Evolutionary conservation across 2,329 filamentous ascomycete genomes (phyloP).

Genomic region (Corniculantispora saksenae): DNA sequence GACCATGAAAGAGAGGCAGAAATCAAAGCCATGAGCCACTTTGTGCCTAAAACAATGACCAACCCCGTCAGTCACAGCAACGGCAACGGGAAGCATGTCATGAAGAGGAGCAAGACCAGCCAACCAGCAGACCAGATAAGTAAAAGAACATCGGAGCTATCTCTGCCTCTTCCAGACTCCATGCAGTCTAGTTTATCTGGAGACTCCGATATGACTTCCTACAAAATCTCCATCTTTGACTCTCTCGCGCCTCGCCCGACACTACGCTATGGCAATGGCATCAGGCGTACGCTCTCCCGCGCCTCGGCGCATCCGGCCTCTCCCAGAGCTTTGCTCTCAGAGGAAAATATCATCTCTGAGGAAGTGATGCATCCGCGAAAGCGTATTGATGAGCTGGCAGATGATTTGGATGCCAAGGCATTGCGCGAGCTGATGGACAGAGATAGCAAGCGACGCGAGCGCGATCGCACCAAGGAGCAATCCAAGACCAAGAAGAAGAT

Average conservation of each 20-base stretch:
- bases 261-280: constrained; percentile 70
- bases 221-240: constrained; percentile 76
- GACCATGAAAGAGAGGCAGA: constrained; percentile 82
- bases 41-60: constrained; percentile 62
- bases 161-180: constrained; percentile 72
- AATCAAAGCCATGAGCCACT: constrained; percentile 79
- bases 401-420: constrained; percentile 81
- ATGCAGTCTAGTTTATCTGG: constrained; percentile 76
- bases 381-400: constrained; percentile 71
- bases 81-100: constrained; percentile 65
- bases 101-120: constrained; percentile 63
- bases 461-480: constrained; percentile 68
- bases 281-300: constrained; percentile 55
- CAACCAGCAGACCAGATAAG: constrained; percentile 54
- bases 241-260: constrained; percentile 85
- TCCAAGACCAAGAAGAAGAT: constrained; percentile 67
- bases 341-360: constrained; percentile 58
- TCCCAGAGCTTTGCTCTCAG: constrained; percentile 52
- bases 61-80: constrained; percentile 44
- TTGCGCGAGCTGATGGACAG: constrained; percentile 87
- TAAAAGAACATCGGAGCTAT: constrained; percentile 69
- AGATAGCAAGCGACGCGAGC: constrained; percentile 77
- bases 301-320: constrained; percentile 50
- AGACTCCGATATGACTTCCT: constrained; percentile 70
- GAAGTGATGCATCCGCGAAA: constrained; percentile 62